A percentile compares a stretch with the other conserved stretches of the same genome.
Evolutionary conservation across 345 rosid genomes (phyloP).

Genomic region (Limnanthes douglasii): DNA sequence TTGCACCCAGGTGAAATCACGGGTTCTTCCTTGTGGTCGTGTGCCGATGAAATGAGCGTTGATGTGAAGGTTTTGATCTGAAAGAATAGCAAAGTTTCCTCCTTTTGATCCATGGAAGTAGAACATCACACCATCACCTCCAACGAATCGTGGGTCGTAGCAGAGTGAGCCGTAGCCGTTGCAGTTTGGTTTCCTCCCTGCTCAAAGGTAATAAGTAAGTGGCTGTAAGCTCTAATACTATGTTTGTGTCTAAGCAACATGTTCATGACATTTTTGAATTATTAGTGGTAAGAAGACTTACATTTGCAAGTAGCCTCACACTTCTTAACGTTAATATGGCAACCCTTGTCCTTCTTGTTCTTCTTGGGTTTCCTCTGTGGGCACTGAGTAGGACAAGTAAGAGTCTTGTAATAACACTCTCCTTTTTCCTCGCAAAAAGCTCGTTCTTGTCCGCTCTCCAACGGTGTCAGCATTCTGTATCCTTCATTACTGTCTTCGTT

Average conservation of each 20-base stretch:
- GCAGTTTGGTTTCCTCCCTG: conserved; percentile 69
- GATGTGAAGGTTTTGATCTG: conserved; percentile 63
- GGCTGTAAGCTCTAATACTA: not conserved
- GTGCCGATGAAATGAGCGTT: conserved; percentile 87
- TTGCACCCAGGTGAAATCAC: conserved; percentile 92
- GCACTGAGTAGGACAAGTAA: conserved; percentile 58
- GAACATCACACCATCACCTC: conserved; percentile 86
- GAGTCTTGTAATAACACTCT: conserved; percentile 21
- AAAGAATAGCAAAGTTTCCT: conserved; percentile 75
- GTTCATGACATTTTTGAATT: no score
- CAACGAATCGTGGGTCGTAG: conserved; percentile 69
- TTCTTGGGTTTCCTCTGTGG: conserved; percentile 45
- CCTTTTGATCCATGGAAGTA: conserved; percentile 81
- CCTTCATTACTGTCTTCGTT: conserved; percentile 7
- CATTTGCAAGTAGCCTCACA: conserved; percentile 80
- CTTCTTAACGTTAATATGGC: conserved; percentile 52
- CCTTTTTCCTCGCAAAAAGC: conserved; percentile 26
- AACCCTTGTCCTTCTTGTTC: conserved; percentile 52
- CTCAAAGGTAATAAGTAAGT: conserved; percentile 3
- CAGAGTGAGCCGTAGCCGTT: conserved; percentile 74
- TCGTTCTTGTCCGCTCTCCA: conserved; percentile 31
- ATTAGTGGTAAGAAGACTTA: no score
- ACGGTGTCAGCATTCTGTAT: conserved; percentile 14
- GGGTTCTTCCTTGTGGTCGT: conserved; percentile 54
- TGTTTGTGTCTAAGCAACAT: conserved; percentile 5